These are phyloP conservation scores for Hypomyces rosellus DNA, from an alignment of 2,329 filamentous ascomycete genomes.

Conservation along the genomic window DNA sequence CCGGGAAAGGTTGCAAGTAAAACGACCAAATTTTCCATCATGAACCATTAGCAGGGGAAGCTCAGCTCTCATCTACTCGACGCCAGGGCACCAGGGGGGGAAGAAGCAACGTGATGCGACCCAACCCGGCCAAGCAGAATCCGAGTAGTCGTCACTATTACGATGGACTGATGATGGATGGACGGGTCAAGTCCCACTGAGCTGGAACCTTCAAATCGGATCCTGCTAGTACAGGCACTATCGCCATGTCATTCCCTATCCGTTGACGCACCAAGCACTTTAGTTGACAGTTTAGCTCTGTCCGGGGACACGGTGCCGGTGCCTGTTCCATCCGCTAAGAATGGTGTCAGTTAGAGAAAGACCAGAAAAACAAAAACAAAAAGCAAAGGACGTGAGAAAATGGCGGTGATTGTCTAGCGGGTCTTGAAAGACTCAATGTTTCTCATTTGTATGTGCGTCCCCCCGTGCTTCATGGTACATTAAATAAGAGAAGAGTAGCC, in stretches of 20 bases:
- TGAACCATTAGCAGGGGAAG: not conserved
- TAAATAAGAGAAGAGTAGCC: too few species aligned
- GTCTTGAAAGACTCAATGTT: not conserved
- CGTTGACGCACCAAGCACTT: not conserved
- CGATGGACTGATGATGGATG: not conserved
- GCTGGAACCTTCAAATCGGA: conserved; percentile 1
- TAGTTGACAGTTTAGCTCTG: conserved; percentile 1
- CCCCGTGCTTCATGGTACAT: not conserved
- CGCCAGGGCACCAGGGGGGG: not conserved
- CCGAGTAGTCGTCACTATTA: too few species aligned
- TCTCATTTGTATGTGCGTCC: not conserved
- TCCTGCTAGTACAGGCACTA: not conserved
- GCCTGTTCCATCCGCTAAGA: conserved; percentile 1
- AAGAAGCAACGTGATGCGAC: not conserved
- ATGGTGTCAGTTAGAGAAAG: not conserved
- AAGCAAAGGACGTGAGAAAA: not conserved
- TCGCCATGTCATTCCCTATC: conserved; percentile 1
- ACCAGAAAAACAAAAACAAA: too few species aligned
- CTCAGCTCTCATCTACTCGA: not conserved
- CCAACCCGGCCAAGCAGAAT: not conserved
- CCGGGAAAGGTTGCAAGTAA: too few species aligned
- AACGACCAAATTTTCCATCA: too few species aligned
- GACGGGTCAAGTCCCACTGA: conserved; percentile 1
- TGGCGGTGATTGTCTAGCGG: conserved; percentile 7
- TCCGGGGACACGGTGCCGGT: conserved; percentile 11